Base-by-base conservation (phyloP, 139 green algal genomes). In the Chlorella sp. region DNA sequence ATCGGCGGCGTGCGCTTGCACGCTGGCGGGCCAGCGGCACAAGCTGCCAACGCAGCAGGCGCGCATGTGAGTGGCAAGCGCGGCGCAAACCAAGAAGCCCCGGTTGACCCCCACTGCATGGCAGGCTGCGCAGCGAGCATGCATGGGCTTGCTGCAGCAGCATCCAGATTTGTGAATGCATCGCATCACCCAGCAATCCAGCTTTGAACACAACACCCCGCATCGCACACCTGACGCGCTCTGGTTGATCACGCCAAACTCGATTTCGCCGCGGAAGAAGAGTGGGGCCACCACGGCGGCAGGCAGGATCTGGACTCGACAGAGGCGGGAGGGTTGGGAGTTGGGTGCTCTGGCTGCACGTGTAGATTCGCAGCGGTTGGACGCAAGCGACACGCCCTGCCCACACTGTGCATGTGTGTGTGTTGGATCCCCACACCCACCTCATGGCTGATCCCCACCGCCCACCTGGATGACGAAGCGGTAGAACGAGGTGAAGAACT, bases 181-280 rank as follows among this genome's bases (percentile, higher is more conserved):
- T n/a, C n/a, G n/a, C n/a, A n/a, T n/a, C n/a, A n/a, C n/a, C n/a
- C n/a, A n/a, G n/a, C n/a, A n/a, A n/a, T n/a, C n/a, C n/a, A n/a
- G n/a, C 11, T 54, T 11, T 17, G 46, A 7, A 19, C 72, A 40
- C 41, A 44, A 41, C 22, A 46, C 34, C 34, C 68, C 7, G 9
- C 73, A 9, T 11, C 51, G 14, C 68, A 5, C 72, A 74, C 82
- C 82, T 11, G 90, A 95, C 28, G 93, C 91, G 85, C 90, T 96
- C 92, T 99, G 97, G 84, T 97, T 99, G 92, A 99, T 96, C 36
- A 99, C 97, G 20, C 97, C 97, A 93, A 99, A 99, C 86, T 99
- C 97, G 75, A 99, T 98, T 87, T 99, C 94, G 60, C 96, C 96
- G 34, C 89, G 78, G 91, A 99, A 99, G 92, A 93, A 99, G 24